Conservation (phyloP, 2,329 filamentous ascomycete genomes). For the Scedosporium boydii region DNA sequence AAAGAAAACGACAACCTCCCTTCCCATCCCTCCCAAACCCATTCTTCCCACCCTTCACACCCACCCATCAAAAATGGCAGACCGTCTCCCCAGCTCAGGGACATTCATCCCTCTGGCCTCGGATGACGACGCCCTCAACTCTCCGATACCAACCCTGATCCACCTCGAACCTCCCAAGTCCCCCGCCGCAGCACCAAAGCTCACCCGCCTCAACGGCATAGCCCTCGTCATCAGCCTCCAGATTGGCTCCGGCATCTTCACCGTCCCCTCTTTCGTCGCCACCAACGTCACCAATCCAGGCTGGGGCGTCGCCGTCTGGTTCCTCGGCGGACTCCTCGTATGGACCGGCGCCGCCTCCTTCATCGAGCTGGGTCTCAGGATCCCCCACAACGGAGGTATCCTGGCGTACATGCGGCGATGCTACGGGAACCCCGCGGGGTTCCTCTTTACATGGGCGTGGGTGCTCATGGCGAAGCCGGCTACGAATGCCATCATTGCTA, state of each 20-base stretch:
- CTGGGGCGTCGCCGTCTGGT: slow-evolving; percentile 83
- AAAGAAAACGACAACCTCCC: neutral
- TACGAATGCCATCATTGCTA: slow-evolving; percentile 84
- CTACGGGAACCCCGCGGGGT: slow-evolving; percentile 85
- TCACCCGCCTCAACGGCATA: slow-evolving; percentile 89
- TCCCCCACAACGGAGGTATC: slow-evolving; percentile 87
- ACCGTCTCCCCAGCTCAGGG: neutral
- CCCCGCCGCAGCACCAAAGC: slow-evolving; percentile 11
- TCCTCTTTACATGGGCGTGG: slow-evolving; percentile 93
- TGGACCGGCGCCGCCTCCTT: slow-evolving; percentile 96
- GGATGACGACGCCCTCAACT: neutral
- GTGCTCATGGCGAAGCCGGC: slow-evolving; percentile 92
- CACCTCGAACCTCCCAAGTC: neutral
- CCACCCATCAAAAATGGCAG: neutral
- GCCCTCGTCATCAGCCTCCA: slow-evolving; percentile 86
- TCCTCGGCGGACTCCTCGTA: slow-evolving; percentile 81
- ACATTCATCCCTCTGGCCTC: neutral
- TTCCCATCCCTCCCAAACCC: neutral
- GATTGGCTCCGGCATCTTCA: slow-evolving; percentile 95
- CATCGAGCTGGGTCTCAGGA: slow-evolving; percentile 89
- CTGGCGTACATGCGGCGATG: slow-evolving; percentile 95
- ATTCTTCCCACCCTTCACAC: neutral
- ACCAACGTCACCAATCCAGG: slow-evolving; percentile 83
- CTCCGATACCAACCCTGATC: neutral
- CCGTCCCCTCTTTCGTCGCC: slow-evolving; percentile 86